A percentile compares a stretch with the other conserved stretches of the same genome.
Evolutionary conservation across 2,329 filamentous ascomycete genomes (phyloP).

Genomic region (Fusarium poae): DNA sequence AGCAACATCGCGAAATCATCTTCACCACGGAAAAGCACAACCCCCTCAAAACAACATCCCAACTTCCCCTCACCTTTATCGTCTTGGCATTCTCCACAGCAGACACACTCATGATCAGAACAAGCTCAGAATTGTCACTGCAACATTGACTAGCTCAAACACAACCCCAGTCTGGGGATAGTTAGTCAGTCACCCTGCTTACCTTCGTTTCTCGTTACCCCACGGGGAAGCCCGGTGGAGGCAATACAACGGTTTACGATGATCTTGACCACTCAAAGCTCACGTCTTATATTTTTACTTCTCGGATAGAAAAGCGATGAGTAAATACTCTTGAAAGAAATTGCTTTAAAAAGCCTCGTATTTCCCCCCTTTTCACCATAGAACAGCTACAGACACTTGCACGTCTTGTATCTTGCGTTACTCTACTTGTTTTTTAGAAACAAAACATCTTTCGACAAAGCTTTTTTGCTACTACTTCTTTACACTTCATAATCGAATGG

Average conservation of each 20-base stretch:
- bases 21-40: slow-evolving; percentile 11
- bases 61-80: slow-evolving; percentile 17
- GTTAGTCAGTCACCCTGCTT: slow-evolving; percentile 11
- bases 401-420: slow-evolving; percentile 9
- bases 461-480: not conserved
- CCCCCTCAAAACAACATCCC: not conserved
- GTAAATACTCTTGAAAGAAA: not conserved
- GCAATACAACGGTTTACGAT: slow-evolving; percentile 6
- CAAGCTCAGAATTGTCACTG: slow-evolving; percentile 2
- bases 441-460: not conserved
- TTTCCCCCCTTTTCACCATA: not conserved
- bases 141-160: slow-evolving; percentile 1
- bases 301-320: slow-evolving; percentile 3
- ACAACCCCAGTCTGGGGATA: slow-evolving; percentile 9
- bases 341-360: slow-evolving; percentile 25
- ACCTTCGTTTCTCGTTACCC: slow-evolving; percentile 30
- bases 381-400: slow-evolving; percentile 10
- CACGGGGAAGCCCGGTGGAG: slow-evolving; percentile 43
- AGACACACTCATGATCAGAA: slow-evolving; percentile 31
- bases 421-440: not conserved
- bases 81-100: slow-evolving; percentile 38
- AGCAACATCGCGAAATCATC: not conserved
- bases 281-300: not conserved
- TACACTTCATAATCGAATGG: slow-evolving; percentile 39
- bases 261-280: slow-evolving; percentile 22